Conservation (phyloP, 2,329 filamentous ascomycete species). For the Diaporthe helianthi region DNA sequence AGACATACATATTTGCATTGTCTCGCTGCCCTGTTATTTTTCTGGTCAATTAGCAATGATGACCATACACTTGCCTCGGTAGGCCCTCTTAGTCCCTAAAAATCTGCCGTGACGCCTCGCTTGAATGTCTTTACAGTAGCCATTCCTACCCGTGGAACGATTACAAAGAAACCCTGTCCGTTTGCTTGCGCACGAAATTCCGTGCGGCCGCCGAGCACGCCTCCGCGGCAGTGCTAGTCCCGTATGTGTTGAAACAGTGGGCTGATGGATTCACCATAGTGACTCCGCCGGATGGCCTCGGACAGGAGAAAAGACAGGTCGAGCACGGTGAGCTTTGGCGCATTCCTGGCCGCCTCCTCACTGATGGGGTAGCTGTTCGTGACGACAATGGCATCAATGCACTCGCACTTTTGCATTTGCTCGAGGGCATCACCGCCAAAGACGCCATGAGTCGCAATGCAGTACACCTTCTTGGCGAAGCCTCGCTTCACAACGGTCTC, state of each 20-base stretch:
- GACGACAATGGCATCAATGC: constrained; percentile 92
- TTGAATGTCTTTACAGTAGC: constrained; percentile 17
- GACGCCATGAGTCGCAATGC: constrained; percentile 94
- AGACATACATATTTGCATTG: constrained; percentile 26
- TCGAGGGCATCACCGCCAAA: constrained; percentile 90
- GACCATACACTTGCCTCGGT: constrained; percentile 18
- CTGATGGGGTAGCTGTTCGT: constrained; percentile 97
- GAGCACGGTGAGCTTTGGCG: constrained; percentile 85
- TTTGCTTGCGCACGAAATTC: not conserved
- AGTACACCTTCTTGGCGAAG: constrained; percentile 91
- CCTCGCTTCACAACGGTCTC: constrained; percentile 96
- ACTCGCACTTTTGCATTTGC: constrained; percentile 89
- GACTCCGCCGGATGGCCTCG: constrained; percentile 93
- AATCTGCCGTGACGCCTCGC: constrained; percentile 34
- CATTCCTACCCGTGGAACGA: constrained; percentile 20
- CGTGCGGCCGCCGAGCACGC: not conserved
- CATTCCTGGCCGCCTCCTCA: constrained; percentile 71
- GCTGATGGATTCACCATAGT: constrained; percentile 88
- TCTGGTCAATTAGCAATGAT: constrained; percentile 30
- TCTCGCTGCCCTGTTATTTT: constrained; percentile 28
- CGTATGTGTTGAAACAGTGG: constrained; percentile 72
- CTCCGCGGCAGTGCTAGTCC: constrained; percentile 50
- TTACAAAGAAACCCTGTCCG: not conserved
- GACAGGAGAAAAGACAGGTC: constrained; percentile 87
- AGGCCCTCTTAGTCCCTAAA: constrained; percentile 19